These are phyloP conservation scores for Entomortierella chlamydospora DNA, from an alignment of 192 early-diverging fungal genomes.

Conservation along the genomic window DNA sequence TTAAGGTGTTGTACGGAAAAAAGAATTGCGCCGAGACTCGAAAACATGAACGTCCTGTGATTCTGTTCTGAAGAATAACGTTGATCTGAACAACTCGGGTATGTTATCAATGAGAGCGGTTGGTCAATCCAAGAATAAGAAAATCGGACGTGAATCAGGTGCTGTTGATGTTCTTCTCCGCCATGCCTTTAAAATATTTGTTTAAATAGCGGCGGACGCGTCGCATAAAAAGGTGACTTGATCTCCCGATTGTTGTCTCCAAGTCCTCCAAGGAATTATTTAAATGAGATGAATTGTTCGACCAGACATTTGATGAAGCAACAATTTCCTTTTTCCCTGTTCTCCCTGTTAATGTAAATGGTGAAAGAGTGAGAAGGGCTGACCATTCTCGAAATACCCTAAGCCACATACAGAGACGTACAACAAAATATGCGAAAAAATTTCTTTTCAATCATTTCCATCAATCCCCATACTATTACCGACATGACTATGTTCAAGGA, in stretches of 20 bases:
- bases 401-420: too few species aligned
- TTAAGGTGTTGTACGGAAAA: not conserved
- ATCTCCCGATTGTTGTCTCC: not conserved
- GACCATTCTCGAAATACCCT: too few species aligned
- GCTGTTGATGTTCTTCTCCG: not conserved
- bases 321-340: too few species aligned
- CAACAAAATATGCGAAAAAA: too few species aligned
- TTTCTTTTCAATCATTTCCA: too few species aligned
- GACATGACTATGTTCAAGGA: too few species aligned
- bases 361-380: too few species aligned
- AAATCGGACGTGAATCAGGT: conserved; percentile 18
- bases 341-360: too few species aligned
- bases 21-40: not conserved
- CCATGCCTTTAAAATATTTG: not conserved
- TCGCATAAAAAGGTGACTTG: not conserved
- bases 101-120: conserved; percentile 1
- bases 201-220: not conserved
- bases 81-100: conserved; percentile 20
- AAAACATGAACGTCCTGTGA: conserved; percentile 22
- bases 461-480: too few species aligned
- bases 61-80: not conserved
- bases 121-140: conserved; percentile 30
- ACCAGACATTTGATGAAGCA: too few species aligned
- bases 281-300: not conserved
- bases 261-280: not conserved